Base-by-base conservation (phyloP, 495 filamentous ascomycete genomes). In the Haplographium delicatum region DNA sequence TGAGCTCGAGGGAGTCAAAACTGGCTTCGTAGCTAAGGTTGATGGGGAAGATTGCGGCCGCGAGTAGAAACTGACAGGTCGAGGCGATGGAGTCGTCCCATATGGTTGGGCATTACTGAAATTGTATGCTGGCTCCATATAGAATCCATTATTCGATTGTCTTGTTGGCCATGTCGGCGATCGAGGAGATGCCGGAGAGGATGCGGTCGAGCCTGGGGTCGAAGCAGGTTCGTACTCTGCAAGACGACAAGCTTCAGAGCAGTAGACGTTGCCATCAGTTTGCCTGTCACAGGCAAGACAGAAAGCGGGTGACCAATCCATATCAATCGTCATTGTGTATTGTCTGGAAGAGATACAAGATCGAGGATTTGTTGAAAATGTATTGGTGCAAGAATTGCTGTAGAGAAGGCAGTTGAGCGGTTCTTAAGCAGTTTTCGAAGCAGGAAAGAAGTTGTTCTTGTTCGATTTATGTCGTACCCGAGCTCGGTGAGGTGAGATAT, bases 271-370 rank as follows among this genome's bases (percentile, higher is more conserved):
- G 53, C 85, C 85, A 43, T 79, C 77, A 48, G 85, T 93, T 68
- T 95, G 88, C 66, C 82, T 81, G 68, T 96, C 91, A 75, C 91
- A 97, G 74, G 84, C 83, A 51, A 97, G 82, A 72, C 91, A 97
- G 79, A 87, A 95, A 67, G 96, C 88, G 56, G 82, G 86, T 55
- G 85, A 89, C 89, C 91, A 96, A 54, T 83, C 82, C 64, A 88
- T 84, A 57, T 86, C 79, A 72, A 83, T 83, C 59, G 72, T 74
- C 72, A 78, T 75, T 57, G 64, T 72, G 64, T 35, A 44, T 43
- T 47, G 18, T 16, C 5, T 37, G 28, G 44, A 38, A 15, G 34
- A 27, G 22, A 27, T 18, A 45, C 1, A 18, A 22, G 23, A 30
- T 10, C n/a, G 25, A 24, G 16, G 33, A 28, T 23, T 6, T 24